Conservation (phyloP, 129 eudicot species). For the Centrapalus pauciflorus region DNA sequence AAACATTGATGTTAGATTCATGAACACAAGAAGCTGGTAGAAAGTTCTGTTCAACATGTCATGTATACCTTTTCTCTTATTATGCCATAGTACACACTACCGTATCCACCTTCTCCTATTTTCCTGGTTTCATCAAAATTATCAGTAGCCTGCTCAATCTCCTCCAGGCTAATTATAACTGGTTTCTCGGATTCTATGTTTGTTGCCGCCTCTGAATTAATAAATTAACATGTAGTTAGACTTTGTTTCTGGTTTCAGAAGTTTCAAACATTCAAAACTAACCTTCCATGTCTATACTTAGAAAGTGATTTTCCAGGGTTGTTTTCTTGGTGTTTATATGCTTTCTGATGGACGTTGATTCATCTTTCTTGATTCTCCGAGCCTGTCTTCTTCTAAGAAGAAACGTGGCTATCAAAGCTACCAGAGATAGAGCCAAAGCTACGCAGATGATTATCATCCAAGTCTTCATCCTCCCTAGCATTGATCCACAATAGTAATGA, state of each 20-base stretch:
- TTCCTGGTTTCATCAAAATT: conserved; percentile 32
- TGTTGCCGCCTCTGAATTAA: conserved; percentile 29
- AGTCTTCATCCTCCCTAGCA: conserved; percentile 22
- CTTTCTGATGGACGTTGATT: conserved; percentile 2
- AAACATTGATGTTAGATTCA: conserved; percentile 8
- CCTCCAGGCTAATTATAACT: conserved; percentile 30
- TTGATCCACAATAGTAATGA: neutral
- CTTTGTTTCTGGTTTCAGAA: neutral
- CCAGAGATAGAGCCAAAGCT: conserved; percentile 10
- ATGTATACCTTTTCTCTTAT: conserved; percentile 35
- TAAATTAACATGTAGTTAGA: conserved; percentile 3
- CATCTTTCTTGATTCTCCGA: neutral
- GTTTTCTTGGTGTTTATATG: conserved; percentile 11
- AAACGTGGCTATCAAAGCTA: conserved; percentile 14
- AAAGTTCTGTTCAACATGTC: neutral
- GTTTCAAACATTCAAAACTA: conserved; percentile 9
- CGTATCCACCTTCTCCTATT: conserved; percentile 42
- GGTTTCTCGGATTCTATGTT: conserved; percentile 37
- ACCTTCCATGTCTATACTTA: conserved; percentile 39
- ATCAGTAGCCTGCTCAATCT: conserved; percentile 35
- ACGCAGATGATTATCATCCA: conserved; percentile 21
- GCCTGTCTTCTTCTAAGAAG: conserved; percentile 22
- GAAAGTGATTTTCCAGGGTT: conserved; percentile 28
- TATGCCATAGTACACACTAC: conserved; percentile 43
- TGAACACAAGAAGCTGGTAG: neutral